phyloP scores from a whole-genome alignment of 176 grass and related monocot genomes.

The Oryza longistaminata region DNA sequence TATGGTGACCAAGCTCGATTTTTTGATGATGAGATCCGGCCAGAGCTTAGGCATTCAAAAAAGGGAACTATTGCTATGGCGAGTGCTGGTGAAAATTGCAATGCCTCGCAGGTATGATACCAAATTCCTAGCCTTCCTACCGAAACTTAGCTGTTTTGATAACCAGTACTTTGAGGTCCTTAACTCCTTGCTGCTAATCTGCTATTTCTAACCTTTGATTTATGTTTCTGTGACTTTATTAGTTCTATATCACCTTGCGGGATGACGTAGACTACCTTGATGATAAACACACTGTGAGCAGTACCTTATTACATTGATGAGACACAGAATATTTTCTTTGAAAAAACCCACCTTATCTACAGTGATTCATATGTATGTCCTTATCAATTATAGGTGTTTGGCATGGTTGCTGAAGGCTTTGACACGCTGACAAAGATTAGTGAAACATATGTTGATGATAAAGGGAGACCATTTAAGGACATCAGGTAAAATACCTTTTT shows the following conservation, averaged over 20 bases:
- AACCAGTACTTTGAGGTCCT: not conserved
- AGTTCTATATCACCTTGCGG: constrained; percentile 93
- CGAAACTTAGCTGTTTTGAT: not conserved
- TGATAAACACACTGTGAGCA: constrained; percentile 87
- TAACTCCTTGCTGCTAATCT: not conserved
- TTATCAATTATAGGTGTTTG: constrained; percentile 70
- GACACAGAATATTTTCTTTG: not conserved
- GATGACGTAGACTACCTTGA: constrained; percentile 97
- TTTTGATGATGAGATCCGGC: constrained; percentile 82
- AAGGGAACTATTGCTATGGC: constrained; percentile 93
- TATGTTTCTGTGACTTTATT: constrained; percentile 19
- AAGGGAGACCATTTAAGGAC: constrained; percentile 92
- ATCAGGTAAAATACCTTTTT: constrained; percentile 57
- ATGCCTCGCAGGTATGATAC: constrained; percentile 80
- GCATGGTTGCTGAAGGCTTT: constrained; percentile 79
- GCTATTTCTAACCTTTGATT: not conserved
- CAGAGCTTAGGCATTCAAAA: constrained; percentile 79
- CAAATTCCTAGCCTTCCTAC: constrained; percentile 1
- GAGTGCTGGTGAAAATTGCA: constrained; percentile 86
- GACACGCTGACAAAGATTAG: constrained; percentile 92
- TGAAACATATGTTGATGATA: constrained; percentile 88
- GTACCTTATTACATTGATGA: not conserved
- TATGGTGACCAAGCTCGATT: constrained; percentile 96
- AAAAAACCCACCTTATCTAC: not conserved
- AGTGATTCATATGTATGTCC: not conserved